Evolutionary conservation across 768 basidiomycete genomes (phyloP).

Genomic region (Suillus americanus): DNA sequence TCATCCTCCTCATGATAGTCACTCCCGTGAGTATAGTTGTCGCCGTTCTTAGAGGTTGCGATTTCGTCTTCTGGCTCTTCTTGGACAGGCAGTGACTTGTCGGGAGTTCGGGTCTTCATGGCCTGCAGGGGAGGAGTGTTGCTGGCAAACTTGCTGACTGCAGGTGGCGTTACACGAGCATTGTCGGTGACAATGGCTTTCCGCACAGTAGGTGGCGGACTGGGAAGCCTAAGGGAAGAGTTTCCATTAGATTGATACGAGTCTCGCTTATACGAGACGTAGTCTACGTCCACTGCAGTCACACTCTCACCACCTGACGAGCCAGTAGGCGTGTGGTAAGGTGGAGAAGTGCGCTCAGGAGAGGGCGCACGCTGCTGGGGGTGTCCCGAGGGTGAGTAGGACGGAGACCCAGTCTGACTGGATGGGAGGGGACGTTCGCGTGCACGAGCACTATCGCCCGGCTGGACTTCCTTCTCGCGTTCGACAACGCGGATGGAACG

Average conservation of each 20-base stretch:
- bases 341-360: constrained; percentile 54
- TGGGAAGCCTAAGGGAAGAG: constrained; percentile 28
- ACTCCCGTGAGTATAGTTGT: constrained; percentile 40
- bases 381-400: constrained; percentile 41
- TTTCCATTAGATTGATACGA: constrained; percentile 33
- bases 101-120: constrained; percentile 57
- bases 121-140: constrained; percentile 59
- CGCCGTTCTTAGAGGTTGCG: constrained; percentile 35
- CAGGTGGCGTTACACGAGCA: constrained; percentile 35
- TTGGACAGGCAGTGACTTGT: constrained; percentile 74
- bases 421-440: constrained; percentile 30
- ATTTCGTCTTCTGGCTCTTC: constrained; percentile 74
- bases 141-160: constrained; percentile 38
- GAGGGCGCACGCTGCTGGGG: constrained; percentile 44
- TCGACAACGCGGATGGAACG: constrained; percentile 39
- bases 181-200: constrained; percentile 23
- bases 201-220: constrained; percentile 26
- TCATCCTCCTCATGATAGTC: constrained; percentile 46
- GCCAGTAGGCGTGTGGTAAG: constrained; percentile 48
- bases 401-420: constrained; percentile 38
- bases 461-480: constrained; percentile 43
- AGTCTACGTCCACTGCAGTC: constrained; percentile 35
- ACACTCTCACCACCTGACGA: constrained; percentile 47
- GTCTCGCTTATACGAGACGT: constrained; percentile 47
- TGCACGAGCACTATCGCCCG: constrained; percentile 23